A percentile compares a stretch with the other conserved stretches of the same genome.
These are phyloP conservation scores for Diaporthe vaccinii DNA, from an alignment of 2,329 filamentous ascomycete species.

Conservation along the genomic window DNA sequence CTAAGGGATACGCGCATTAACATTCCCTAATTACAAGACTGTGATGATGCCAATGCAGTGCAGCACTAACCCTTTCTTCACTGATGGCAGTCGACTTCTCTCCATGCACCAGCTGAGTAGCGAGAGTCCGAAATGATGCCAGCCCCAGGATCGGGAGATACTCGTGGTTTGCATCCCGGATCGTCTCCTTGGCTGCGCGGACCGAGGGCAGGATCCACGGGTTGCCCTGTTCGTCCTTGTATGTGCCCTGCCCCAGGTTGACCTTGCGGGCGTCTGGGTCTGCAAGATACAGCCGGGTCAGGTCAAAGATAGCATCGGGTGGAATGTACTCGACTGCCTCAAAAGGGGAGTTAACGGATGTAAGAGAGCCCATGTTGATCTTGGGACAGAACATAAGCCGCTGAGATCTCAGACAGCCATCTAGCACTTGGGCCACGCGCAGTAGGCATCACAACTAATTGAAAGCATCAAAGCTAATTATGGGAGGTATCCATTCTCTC, in stretches of 20 bases:
- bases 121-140: slow-evolving; percentile 48
- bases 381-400: background rate
- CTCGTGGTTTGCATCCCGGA: slow-evolving; percentile 49
- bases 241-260: slow-evolving; percentile 55
- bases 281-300: slow-evolving; percentile 45
- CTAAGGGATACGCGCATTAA: background rate
- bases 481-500: background rate
- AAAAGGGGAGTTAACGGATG: slow-evolving; percentile 10
- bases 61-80: slow-evolving; percentile 48
- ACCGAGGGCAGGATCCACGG: slow-evolving; percentile 57
- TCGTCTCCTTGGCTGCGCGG: slow-evolving; percentile 44
- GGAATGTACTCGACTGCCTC: slow-evolving; percentile 31
- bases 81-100: slow-evolving; percentile 42
- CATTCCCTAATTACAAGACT: no score
- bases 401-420: no score
- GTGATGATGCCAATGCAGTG: background rate
- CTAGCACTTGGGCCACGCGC: background rate
- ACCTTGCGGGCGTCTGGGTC: slow-evolving; percentile 51
- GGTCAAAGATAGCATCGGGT: slow-evolving; percentile 38
- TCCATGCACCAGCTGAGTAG: slow-evolving; percentile 50
- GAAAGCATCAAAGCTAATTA: background rate
- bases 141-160: slow-evolving; percentile 55
- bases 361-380: background rate
- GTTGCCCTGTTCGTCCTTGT: slow-evolving; percentile 54
- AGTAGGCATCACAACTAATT: background rate